A percentile compares a stretch with the other conserved stretches of the same genome.
phyloP scores from a whole-genome alignment of 1,284 basidiomycete species.

The Somion occarium region DNA sequence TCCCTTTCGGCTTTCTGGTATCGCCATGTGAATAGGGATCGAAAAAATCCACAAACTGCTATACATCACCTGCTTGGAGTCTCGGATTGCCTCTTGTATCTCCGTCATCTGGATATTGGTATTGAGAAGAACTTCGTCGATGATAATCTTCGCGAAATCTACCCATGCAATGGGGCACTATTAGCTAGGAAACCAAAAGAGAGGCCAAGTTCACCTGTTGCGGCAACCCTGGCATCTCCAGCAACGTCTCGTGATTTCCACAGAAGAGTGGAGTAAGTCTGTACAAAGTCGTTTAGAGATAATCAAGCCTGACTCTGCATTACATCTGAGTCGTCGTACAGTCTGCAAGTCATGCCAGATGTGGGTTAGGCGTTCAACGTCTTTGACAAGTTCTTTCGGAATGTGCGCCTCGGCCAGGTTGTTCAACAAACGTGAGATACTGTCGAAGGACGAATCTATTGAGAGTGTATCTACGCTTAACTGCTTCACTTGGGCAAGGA shows the following conservation, averaged over 20 bases:
- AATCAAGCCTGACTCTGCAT: too few species aligned
- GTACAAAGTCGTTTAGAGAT: too few species aligned
- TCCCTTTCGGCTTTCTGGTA: background rate
- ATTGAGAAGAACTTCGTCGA: background rate
- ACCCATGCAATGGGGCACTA: background rate
- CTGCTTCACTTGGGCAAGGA: background rate
- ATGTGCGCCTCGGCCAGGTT: background rate
- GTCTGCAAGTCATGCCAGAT: background rate
- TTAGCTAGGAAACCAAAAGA: too few species aligned
- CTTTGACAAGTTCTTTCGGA: background rate
- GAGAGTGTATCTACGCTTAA: background rate
- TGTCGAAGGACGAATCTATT: background rate
- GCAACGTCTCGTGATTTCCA: background rate
- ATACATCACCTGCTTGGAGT: background rate
- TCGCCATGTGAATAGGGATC: too few species aligned
- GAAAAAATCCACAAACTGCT: too few species aligned
- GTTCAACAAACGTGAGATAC: background rate
- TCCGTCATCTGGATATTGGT: background rate
- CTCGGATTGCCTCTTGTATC: background rate
- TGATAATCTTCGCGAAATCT: background rate
- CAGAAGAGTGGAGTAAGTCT: background rate
- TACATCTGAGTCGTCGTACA: too few species aligned
- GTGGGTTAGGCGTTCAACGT: background rate
- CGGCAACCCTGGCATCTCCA: background rate
- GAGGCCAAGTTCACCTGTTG: background rate